A percentile compares a stretch with the other conserved stretches of the same genome.
These are phyloP conservation scores for Bipolaris zeicola DNA, from an alignment of 2,329 filamentous ascomycete species.

Conservation along the genomic window DNA sequence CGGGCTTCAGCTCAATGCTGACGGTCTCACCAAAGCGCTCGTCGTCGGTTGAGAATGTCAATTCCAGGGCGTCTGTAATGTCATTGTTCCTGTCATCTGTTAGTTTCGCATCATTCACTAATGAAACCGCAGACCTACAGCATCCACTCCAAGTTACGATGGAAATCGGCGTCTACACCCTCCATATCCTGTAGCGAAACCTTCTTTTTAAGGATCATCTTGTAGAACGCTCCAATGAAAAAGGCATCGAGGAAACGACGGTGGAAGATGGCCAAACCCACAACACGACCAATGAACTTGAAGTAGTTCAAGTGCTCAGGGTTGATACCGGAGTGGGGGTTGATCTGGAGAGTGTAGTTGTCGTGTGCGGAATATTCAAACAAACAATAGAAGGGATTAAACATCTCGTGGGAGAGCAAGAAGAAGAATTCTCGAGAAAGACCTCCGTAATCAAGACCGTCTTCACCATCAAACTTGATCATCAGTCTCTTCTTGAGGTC, in stretches of 20 bases:
- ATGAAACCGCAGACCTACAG: constrained; percentile 57
- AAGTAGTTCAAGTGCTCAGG: constrained; percentile 99
- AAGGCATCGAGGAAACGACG: constrained; percentile 96
- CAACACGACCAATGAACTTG: constrained; percentile 98
- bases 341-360: constrained; percentile 99
- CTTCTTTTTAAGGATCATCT: constrained; percentile 96
- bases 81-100: constrained; percentile 74
- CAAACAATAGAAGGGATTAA: constrained; percentile 99
- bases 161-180: constrained; percentile 97
- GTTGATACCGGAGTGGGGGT: constrained; percentile 98
- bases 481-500: constrained; percentile 98
- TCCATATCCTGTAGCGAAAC: constrained; percentile 96
- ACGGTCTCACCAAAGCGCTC: constrained; percentile 95
- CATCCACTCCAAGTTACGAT: constrained; percentile 95
- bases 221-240: constrained; percentile 98
- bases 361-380: constrained; percentile 99
- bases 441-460: constrained; percentile 96
- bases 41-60: constrained; percentile 96
- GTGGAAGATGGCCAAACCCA: constrained; percentile 97
- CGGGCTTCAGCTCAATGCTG: constrained; percentile 90
- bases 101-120: constrained; percentile 1
- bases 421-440: constrained; percentile 98
- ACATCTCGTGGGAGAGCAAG: constrained; percentile 98
- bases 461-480: constrained; percentile 99
- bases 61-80: constrained; percentile 90